Base-by-base conservation (phyloP, 257 asterid species). In the Jasminum sambac region DNA sequence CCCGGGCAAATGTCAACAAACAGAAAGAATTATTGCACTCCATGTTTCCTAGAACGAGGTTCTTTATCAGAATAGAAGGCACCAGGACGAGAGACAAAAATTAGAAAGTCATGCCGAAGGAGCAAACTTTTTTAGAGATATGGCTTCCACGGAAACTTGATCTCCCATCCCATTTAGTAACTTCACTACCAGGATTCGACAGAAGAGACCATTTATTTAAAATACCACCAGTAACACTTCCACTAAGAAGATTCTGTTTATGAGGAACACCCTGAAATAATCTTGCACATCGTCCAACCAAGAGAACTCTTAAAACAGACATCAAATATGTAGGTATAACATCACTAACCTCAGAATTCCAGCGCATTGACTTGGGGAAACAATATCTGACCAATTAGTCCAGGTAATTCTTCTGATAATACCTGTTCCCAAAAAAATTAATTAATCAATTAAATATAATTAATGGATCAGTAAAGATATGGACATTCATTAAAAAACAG, bases 281-380 rank as follows among this genome's bases (percentile, higher is more conserved):
- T 26, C 60, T 6, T 43, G 3, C 30, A 69, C 43, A 69, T 11
- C 5, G 30, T 57, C 65, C 25, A 61, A 1, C 74, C 11, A 55
- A 37, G 19, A 63, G 37, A 23, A 72, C 57, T 38, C 57, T 42
- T 39, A 36, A 21, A 19, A 41, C 37, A 12, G 30, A 40, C 2
- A 50, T 19, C 12, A 55, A 55, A 55, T 19, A 55, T 21, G 62
- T 8, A 3, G 62, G 68, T 67, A 77, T 66, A 76, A 74, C 80
- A 72, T 75, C 69, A 74, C 82, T 58, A 69, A 94, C 98, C 95
- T 94, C 96, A 43, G 97, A 94, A 80, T 86, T 94, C 98, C 98
- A 94, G 64, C 97, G 82, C 98, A 94, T 94, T n/a, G 97, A 83
- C 88, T 94, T 94, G 0, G 95, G 88, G 77, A 91, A 91, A 91